Evolutionary conservation across 345 rosid genomes (phyloP).

Genomic region (Anacardium occidentale): DNA sequence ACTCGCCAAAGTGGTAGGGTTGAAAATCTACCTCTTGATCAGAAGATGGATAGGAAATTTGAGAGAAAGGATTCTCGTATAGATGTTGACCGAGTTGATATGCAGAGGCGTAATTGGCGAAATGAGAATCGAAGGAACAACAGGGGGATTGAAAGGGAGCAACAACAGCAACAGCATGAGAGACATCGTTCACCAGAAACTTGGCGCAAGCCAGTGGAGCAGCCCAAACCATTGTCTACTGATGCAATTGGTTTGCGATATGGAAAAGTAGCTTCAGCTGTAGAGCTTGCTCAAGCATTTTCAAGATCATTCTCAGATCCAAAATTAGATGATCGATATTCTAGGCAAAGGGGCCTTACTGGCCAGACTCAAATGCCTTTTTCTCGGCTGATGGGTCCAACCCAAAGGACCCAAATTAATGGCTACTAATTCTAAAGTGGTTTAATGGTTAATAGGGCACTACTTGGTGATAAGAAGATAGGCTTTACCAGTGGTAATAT

Average conservation of each 20-base stretch:
- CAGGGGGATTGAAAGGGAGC: slow-evolving; percentile 47
- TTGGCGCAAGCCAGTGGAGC: slow-evolving; percentile 67
- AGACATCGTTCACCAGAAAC: slow-evolving; percentile 80
- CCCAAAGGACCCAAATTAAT: slow-evolving; percentile 54
- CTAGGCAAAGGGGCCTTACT: slow-evolving; percentile 33
- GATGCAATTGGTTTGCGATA: slow-evolving; percentile 47
- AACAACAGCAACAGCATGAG: slow-evolving; percentile 44
- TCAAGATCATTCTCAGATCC: slow-evolving; percentile 56
- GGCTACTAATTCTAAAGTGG: slow-evolving; percentile 46
- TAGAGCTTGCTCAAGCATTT: slow-evolving; percentile 78
- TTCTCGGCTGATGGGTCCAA: slow-evolving; percentile 60
- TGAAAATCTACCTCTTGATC: slow-evolving; percentile 39
- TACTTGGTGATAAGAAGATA: slow-evolving; percentile 1
- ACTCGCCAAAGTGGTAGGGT: slow-evolving; percentile 38
- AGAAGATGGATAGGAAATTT: slow-evolving; percentile 43
- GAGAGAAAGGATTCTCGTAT: slow-evolving; percentile 53
- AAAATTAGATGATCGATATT: slow-evolving; percentile 38
- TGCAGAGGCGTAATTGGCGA: slow-evolving; percentile 59
- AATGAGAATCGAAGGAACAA: slow-evolving; percentile 49
- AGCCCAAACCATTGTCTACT: slow-evolving; percentile 50
- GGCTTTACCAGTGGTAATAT: background rate
- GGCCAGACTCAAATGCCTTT: slow-evolving; percentile 59
- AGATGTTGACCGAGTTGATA: slow-evolving; percentile 49
- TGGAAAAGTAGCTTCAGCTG: slow-evolving; percentile 72
- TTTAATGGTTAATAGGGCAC: background rate